A percentile compares a stretch with the other conserved stretches of the same genome.
These are phyloP conservation scores for Amylostereum areolatum DNA, from an alignment of 1,284 basidiomycete genomes.

Conservation along the genomic window DNA sequence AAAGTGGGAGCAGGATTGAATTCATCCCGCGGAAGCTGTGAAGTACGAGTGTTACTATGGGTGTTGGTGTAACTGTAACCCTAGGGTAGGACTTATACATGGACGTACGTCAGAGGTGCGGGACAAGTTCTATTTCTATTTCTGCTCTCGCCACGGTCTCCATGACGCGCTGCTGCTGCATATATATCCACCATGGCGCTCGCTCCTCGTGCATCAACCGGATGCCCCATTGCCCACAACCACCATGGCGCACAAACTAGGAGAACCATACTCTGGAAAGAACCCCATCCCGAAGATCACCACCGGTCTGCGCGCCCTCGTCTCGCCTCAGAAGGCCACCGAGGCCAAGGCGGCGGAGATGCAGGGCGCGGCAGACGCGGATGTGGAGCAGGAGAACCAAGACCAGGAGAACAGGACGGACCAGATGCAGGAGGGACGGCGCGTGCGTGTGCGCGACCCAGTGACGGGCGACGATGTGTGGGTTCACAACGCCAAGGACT, in stretches of 20 bases:
- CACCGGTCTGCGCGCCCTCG: slow-evolving; percentile 23
- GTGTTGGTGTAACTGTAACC: too few relatives aligned
- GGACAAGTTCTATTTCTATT: too few relatives aligned
- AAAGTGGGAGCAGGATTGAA: too few relatives aligned
- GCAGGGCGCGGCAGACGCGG: slow-evolving; percentile 12
- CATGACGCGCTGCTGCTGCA: too few relatives aligned
- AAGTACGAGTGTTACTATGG: too few relatives aligned
- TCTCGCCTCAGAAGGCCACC: slow-evolving; percentile 23
- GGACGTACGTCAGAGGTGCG: too few relatives aligned
- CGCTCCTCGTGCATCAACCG: too few relatives aligned
- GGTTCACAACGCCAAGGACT: slow-evolving; percentile 24
- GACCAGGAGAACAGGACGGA: slow-evolving; percentile 21
- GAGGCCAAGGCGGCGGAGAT: slow-evolving; percentile 25
- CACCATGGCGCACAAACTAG: slow-evolving; percentile 23
- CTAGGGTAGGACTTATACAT: too few relatives aligned
- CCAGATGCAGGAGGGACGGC: slow-evolving; percentile 22
- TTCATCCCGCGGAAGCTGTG: too few relatives aligned
- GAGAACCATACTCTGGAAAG: slow-evolving; percentile 28
- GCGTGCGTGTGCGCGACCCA: slow-evolving; percentile 23
- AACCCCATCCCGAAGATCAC: slow-evolving; percentile 26
- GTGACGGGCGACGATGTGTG: slow-evolving; percentile 26
- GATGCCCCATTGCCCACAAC: too few relatives aligned
- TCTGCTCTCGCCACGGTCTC: too few relatives aligned
- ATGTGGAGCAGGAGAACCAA: slow-evolving; percentile 16
- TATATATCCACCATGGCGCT: too few relatives aligned